Base-by-base conservation (phyloP, 768 basidiomycete species). In the Xerocomellus dryophilus region DNA sequence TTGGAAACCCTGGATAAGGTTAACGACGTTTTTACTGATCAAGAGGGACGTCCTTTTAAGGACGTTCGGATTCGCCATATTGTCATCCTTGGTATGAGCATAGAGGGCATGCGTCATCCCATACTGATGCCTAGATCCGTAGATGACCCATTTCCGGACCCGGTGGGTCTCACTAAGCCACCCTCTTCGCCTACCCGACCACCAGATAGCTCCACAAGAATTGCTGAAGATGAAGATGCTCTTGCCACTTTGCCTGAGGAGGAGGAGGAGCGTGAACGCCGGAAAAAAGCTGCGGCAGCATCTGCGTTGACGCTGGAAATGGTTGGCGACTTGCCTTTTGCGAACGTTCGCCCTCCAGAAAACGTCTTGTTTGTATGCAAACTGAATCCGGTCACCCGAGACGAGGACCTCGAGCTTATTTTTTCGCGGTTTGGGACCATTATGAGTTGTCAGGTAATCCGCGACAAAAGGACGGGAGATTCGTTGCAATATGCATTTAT, bases 321-420 rank as follows among this genome's bases (percentile, higher is more conserved):
- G 97, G 96, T 99, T 52, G 97, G 97, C 31, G 97, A 99, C 72
- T 76, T 98, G 49, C 97, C 97, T 1, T 98, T 99, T 67, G 97
- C 97, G 23, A 94, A 96, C 65, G 94, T 99, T 41, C 84, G 94
- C 41, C 97, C 97, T 0, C 97, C 97, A 1, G 97, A 99, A 73
- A 98, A 98, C 70, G 94, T 98, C 25, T 73, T 99, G 12, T 99
- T 99, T 71, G 95, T 99, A 10, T 99, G 97, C 84, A 98, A 98
- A 67, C 81, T 98, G 59, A 99, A 99, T 66, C 83, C 91, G 20
- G 95, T 97, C 18, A 98, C 97, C 25, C 79, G 88, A 45, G 93
- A 95, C 65, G 96, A 98, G 67, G 97, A 98, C 72, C 76, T 99
- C 43, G 96, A 98, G 68, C 81, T 99, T 38, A 99, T 99, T 50